These are phyloP conservation scores for Pseudomassariella vexata DNA, from an alignment of 2,329 filamentous ascomycete genomes.

Conservation along the genomic window DNA sequence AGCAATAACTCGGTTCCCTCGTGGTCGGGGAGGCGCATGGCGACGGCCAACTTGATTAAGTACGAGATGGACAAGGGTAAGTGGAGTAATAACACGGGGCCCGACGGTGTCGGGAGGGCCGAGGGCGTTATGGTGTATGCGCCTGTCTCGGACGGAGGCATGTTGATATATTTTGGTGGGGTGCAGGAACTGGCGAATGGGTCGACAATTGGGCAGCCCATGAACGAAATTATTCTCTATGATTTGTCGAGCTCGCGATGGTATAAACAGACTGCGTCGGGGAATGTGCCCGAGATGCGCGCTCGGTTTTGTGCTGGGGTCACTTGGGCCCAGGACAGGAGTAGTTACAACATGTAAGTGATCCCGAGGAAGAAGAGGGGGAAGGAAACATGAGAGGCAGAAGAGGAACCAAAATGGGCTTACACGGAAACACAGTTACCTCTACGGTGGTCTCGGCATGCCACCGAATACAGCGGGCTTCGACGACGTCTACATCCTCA, in stretches of 20 bases:
- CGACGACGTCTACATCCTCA: constrained; percentile 58
- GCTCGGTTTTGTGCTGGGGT: constrained; percentile 57
- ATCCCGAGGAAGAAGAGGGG: not conserved
- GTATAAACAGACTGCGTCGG: constrained; percentile 53
- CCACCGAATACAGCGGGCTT: constrained; percentile 41
- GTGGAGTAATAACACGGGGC: constrained; percentile 49
- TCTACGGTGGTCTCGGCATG: constrained; percentile 54
- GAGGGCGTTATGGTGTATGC: constrained; percentile 57
- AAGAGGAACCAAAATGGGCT: not conserved
- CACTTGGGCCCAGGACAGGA: constrained; percentile 52
- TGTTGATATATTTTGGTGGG: constrained; percentile 59
- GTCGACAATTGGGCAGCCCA: constrained; percentile 35
- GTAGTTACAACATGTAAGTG: constrained; percentile 59
- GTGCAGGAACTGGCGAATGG: constrained; percentile 44
- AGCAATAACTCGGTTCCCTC: constrained; percentile 45
- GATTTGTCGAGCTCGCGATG: constrained; percentile 54
- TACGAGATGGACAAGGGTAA: constrained; percentile 49
- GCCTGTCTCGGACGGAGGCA: constrained; percentile 52
- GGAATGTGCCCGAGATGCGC: constrained; percentile 44
- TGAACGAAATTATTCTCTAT: constrained; percentile 51
- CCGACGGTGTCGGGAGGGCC: constrained; percentile 46
- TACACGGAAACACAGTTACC: constrained; percentile 36
- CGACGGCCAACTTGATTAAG: constrained; percentile 45
- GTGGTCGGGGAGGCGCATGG: constrained; percentile 43
- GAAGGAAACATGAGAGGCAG: too few relatives aligned